A percentile compares a stretch with the other conserved stretches of the same genome.
phyloP scores from a whole-genome alignment of 164 flowering plant genomes.

The Piper longum region DNA sequence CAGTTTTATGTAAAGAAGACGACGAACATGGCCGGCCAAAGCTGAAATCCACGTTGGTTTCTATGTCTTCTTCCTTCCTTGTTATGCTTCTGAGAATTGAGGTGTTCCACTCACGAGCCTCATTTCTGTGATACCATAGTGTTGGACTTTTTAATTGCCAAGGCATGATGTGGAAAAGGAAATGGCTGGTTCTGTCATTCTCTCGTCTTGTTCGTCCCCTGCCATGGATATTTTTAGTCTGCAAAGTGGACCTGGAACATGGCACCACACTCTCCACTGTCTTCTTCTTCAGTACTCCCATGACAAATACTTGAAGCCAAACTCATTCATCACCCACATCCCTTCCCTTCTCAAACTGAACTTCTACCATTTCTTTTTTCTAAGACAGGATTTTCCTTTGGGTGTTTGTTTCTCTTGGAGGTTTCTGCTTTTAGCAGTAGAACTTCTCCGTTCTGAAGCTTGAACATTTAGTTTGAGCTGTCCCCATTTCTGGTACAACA shows the following conservation, averaged over 20 bases:
- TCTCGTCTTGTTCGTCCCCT: not conserved
- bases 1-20: not conserved
- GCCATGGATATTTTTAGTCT: not conserved
- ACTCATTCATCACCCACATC: not conserved
- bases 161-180: too few relatives aligned
- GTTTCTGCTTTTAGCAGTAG: too few relatives aligned
- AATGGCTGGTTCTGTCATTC: too few relatives aligned
- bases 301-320: not conserved
- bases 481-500: not conserved
- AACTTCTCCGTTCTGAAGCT: not conserved
- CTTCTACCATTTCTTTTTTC: not conserved
- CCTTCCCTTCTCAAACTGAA: not conserved
- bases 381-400: not conserved
- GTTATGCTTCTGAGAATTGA: not conserved
- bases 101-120: not conserved
- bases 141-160: too few relatives aligned
- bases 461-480: not conserved
- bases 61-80: not conserved
- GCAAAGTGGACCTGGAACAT: too few relatives aligned
- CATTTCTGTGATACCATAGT: not conserved
- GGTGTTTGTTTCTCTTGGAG: not conserved
- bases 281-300: not conserved
- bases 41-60: not conserved
- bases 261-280: too few relatives aligned
- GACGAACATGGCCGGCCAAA: not conserved